Evolutionary conservation across 306 rosid species (phyloP), one percentile per base, ranked within the genome.

Genomic region (Medicago arabica): DNA sequence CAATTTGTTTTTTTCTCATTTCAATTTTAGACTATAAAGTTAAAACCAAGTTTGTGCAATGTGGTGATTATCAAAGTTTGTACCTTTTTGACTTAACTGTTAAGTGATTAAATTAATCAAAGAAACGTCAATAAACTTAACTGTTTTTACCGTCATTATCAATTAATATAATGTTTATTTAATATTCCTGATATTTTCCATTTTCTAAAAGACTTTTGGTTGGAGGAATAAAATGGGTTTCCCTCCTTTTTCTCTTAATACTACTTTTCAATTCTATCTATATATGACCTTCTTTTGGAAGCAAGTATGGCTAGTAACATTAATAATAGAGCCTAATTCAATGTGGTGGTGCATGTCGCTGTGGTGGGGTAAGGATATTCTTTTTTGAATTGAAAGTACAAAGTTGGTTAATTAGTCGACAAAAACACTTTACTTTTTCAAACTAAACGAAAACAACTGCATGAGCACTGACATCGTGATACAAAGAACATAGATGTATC

Each of bases 361-460:
- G 65, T 1, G 65, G 79, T 75, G 84, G 88, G 83, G 76, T 59
- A 61, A 63, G 44, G 7, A 66, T 41, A 28, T 43, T 49, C 65
- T 71, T 80, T 60, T 50, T 38, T 4, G 21, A n/a, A 57, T 59
- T 28, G 36, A 70, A 75, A 69, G 74, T 47, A 66, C 81, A 74
- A 65, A 74, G 47, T 47, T 12, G 40, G 47, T 43, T 31, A 60
- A 39, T 54, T 64, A 38, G 54, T 14, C 38, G 23, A 74, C 78
- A 40, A 57, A 40, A 12, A 64, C 13, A 58, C 65, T 70, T 49
- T 7, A 19, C 31, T 41, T 76, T 64, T 75, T 23, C 49, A 54
- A 79, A 49, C 46, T 11, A 0, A 67, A 4, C 4, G 31, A 59
- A 80, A 76, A 25, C 72, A 75, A 47, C 59, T 19, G 16, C 13